phyloP scores from a whole-genome alignment of 768 basidiomycete genomes.

The Hysterangium stoloniferum region DNA sequence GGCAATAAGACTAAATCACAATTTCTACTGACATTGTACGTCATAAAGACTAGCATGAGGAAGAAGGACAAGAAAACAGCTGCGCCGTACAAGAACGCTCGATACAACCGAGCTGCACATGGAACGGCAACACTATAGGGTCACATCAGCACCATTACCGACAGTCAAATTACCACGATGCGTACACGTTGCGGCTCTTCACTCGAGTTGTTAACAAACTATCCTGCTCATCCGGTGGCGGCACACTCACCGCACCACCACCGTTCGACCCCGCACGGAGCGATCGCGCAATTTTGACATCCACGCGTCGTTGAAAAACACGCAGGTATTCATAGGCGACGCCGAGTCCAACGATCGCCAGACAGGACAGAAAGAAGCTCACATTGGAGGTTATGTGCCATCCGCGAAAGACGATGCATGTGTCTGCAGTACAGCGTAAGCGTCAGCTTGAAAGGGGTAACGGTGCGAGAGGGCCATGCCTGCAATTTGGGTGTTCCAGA shows the following conservation, averaged over 20 bases:
- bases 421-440: constrained; percentile 32
- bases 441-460: background rate
- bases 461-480: background rate
- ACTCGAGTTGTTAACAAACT: constrained; percentile 41
- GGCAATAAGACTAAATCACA: constrained; percentile 1
- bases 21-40: constrained; percentile 69
- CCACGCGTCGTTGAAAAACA: constrained; percentile 49
- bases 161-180: background rate
- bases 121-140: constrained; percentile 13
- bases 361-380: constrained; percentile 56
- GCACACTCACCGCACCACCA: constrained; percentile 32
- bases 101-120: constrained; percentile 22
- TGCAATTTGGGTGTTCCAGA: constrained; percentile 76
- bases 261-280: constrained; percentile 39
- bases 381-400: constrained; percentile 64
- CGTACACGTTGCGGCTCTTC: constrained; percentile 10
- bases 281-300: constrained; percentile 45
- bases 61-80: constrained; percentile 78
- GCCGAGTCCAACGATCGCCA: constrained; percentile 57
- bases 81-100: constrained; percentile 66
- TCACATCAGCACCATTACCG: background rate
- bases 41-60: constrained; percentile 96
- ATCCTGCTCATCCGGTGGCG: constrained; percentile 41
- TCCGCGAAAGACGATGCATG: constrained; percentile 70
- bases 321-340: constrained; percentile 79